Percentiles rank a stretch among this genome's conserved stretches.
Conservation (phyloP, 148 eudicot genomes). For the Fallopia convolvulus region DNA sequence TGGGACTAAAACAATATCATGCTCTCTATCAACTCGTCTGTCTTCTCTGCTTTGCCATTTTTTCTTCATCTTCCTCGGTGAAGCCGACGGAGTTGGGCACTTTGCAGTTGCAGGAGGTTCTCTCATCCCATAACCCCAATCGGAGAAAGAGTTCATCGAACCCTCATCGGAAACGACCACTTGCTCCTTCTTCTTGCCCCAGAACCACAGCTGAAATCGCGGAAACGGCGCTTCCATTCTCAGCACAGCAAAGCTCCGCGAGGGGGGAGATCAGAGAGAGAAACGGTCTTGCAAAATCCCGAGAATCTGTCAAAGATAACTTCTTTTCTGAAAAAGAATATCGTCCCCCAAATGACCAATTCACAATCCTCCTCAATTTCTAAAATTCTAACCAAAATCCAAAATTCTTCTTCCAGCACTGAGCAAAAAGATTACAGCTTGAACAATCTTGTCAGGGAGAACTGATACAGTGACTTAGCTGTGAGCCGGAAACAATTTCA, state of each 20-base stretch:
- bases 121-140: conserved; percentile 33
- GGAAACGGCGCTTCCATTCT: background rate
- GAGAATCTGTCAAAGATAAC: background rate
- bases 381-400: background rate
- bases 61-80: conserved; percentile 39
- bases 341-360: background rate
- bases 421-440: background rate
- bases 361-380: background rate
- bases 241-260: background rate
- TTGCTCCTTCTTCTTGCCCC: conserved; percentile 37
- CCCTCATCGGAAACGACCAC: conserved; percentile 29
- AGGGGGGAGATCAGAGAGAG: background rate
- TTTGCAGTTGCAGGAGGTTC: conserved; percentile 44
- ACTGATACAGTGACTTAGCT: background rate
- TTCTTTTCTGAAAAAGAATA: background rate
- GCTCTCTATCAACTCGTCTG: conserved; percentile 57
- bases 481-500: background rate
- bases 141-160: conserved; percentile 29
- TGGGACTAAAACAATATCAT: conserved; percentile 72
- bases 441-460: background rate
- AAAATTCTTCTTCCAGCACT: background rate
- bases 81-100: conserved; percentile 25
- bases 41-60: conserved; percentile 53
- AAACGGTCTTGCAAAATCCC: background rate
- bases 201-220: conserved; percentile 21